Percentiles rank a stretch among this genome's conserved stretches.
phyloP scores from a whole-genome alignment of 2,329 filamentous ascomycete species.

The Apiospora arundinis region DNA sequence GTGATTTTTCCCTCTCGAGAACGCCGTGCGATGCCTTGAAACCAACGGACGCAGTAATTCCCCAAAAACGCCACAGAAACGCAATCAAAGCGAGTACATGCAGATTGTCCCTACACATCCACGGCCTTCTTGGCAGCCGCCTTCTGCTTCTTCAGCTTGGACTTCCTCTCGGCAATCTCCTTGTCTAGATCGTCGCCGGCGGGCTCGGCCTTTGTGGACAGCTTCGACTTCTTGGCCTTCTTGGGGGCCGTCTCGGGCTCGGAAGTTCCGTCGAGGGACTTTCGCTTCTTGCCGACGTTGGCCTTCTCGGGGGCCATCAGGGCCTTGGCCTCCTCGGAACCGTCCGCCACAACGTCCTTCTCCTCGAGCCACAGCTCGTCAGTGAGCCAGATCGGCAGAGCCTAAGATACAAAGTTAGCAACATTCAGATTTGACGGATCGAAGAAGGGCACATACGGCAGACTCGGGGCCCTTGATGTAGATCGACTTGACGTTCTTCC shows the following conservation, averaged over 20 bases:
- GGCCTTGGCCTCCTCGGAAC: conserved; percentile 54
- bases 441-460: conserved; percentile 45
- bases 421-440: neutral
- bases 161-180: conserved; percentile 66
- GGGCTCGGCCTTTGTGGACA: conserved; percentile 26
- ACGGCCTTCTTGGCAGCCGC: conserved; percentile 59
- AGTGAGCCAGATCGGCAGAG: conserved; percentile 93
- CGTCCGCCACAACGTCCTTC: conserved; percentile 71
- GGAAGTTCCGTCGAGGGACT: conserved; percentile 15
- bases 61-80: conserved; percentile 23
- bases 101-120: conserved; percentile 45
- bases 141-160: conserved; percentile 65
- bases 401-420: conserved; percentile 37
- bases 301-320: conserved; percentile 43
- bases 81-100: conserved; percentile 15
- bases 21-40: conserved; percentile 26
- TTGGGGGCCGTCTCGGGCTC: conserved; percentile 46
- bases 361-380: conserved; percentile 89
- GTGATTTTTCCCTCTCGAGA: conserved; percentile 23
- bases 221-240: conserved; percentile 51
- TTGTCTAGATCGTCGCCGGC: conserved; percentile 59
- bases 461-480: conserved; percentile 93
- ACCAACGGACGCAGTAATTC: conserved; percentile 18
- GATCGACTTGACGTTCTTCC: conserved; percentile 82
- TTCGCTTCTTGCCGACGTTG: conserved; percentile 33